phyloP scores from a whole-genome alignment of 2,329 filamentous ascomycete genomes.

The Claviceps pusilla region DNA sequence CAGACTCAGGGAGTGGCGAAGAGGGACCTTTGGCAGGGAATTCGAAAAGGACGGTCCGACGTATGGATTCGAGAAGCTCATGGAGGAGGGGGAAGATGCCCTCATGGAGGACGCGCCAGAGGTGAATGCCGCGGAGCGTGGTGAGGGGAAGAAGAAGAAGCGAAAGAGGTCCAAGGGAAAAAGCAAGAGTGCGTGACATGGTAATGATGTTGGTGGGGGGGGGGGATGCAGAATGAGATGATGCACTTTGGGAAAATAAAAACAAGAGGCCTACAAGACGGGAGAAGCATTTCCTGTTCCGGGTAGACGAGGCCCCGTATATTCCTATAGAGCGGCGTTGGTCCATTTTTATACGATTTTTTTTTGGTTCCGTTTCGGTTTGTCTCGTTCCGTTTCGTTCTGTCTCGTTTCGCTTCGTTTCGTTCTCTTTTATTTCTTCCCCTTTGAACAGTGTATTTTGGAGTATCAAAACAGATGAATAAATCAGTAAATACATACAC shows the following conservation, averaged over 20 bases:
- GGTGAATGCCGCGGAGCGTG: slow-evolving; percentile 1
- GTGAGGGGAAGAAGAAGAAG: slow-evolving; percentile 30
- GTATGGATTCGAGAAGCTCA: slow-evolving; percentile 36
- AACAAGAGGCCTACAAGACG: neutral
- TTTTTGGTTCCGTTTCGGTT: too few relatives aligned
- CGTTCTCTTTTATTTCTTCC: neutral
- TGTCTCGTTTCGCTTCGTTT: neutral
- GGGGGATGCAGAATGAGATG: too few relatives aligned
- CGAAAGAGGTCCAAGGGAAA: slow-evolving; percentile 35
- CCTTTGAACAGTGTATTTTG: too few relatives aligned
- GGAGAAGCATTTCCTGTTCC: neutral
- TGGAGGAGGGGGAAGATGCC: slow-evolving; percentile 14
- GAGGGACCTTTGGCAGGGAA: slow-evolving; percentile 46
- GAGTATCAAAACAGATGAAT: too few relatives aligned
- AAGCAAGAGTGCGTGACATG: slow-evolving; percentile 7
- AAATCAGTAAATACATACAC: too few relatives aligned
- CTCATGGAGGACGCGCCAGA: neutral
- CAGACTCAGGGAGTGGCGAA: slow-evolving; percentile 70
- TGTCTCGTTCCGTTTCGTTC: neutral
- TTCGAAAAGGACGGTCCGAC: slow-evolving; percentile 42
- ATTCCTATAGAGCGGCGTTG: neutral
- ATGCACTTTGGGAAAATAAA: neutral
- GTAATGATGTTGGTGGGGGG: too few relatives aligned
- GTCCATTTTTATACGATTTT: neutral
- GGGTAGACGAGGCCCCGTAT: neutral